These are phyloP conservation scores for Akanthomyces uredinophilus DNA, from an alignment of 2,329 filamentous ascomycete species.

Conservation along the genomic window DNA sequence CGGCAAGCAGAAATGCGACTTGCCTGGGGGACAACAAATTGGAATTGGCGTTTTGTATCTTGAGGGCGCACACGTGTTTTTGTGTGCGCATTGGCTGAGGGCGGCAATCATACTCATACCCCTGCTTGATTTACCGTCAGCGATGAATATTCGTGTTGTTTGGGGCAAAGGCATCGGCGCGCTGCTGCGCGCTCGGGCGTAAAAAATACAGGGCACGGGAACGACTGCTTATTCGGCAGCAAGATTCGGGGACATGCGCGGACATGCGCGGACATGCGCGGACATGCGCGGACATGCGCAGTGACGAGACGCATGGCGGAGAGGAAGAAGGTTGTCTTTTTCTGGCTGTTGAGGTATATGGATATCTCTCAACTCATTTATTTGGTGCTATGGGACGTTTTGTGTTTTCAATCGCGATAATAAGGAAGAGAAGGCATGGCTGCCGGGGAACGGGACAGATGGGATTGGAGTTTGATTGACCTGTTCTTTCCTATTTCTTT, in stretches of 20 bases:
- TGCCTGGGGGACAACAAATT: not conserved
- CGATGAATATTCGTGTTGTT: constrained; percentile 6
- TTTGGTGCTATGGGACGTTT: not conserved
- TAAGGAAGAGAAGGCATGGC: not conserved
- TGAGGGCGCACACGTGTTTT: not conserved
- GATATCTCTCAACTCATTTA: constrained; percentile 8
- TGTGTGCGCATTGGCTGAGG: not conserved
- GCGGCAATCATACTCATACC: constrained; percentile 11
- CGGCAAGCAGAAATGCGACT: not conserved
- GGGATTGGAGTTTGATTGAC: constrained; percentile 7
- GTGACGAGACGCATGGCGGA: not conserved
- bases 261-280: not conserved
- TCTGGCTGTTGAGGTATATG: constrained; percentile 2
- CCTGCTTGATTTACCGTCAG: constrained; percentile 4
- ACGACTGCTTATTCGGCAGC: not conserved
- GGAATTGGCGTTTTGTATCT: constrained; percentile 12
- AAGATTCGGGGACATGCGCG: not conserved
- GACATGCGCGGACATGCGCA: not conserved
- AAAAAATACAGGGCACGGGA: not conserved
- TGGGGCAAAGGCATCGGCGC: not conserved
- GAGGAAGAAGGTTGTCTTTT: not conserved
- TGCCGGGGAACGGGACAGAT: not conserved
- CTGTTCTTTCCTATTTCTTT: not conserved
- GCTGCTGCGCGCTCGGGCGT: not conserved
- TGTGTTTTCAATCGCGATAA: constrained; percentile 1